Percentiles rank a stretch among this genome's conserved stretches.
Conservation (phyloP, 306 rosid species). For the Sophora flavescens region DNA sequence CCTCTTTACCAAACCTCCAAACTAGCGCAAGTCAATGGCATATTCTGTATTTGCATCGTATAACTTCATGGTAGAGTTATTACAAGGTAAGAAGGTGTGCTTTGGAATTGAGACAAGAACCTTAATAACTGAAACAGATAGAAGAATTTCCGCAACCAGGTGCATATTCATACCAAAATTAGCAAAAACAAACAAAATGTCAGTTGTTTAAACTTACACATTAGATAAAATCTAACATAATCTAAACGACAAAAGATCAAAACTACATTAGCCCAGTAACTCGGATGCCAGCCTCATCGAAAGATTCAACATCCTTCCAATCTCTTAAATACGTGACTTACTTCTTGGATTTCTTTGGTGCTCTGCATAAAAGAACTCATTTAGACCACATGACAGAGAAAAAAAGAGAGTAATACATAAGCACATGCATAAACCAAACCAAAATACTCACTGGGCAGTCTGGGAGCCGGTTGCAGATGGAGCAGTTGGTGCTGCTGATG, state of each 20-base stretch:
- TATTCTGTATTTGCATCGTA: neutral
- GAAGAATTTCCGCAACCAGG: neutral
- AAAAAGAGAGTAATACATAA: neutral
- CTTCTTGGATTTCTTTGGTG: constrained; percentile 77
- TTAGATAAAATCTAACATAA: constrained; percentile 12
- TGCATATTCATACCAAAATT: constrained; percentile 29
- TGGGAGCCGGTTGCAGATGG: constrained; percentile 54
- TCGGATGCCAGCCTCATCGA: constrained; percentile 17
- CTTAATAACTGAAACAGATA: neutral
- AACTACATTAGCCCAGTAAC: constrained; percentile 51
- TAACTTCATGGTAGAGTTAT: neutral
- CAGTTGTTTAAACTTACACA: constrained; percentile 45
- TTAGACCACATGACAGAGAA: neutral
- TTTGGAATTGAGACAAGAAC: neutral
- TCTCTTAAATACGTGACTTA: constrained; percentile 42
- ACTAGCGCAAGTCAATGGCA: neutral
- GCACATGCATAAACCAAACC: neutral
- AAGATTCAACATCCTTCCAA: constrained; percentile 33
- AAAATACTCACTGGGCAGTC: constrained; percentile 65
- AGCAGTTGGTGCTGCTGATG: constrained; percentile 51
- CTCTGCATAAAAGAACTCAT: constrained; percentile 49
- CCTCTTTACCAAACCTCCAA: neutral
- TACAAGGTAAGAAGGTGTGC: neutral
- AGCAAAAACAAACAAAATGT: constrained; percentile 8
- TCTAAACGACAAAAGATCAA: constrained; percentile 55